A percentile compares a stretch with the other conserved stretches of the same genome.
Evolutionary conservation across 1,284 basidiomycete genomes (phyloP).

Genomic region (Malassezia globosa): DNA sequence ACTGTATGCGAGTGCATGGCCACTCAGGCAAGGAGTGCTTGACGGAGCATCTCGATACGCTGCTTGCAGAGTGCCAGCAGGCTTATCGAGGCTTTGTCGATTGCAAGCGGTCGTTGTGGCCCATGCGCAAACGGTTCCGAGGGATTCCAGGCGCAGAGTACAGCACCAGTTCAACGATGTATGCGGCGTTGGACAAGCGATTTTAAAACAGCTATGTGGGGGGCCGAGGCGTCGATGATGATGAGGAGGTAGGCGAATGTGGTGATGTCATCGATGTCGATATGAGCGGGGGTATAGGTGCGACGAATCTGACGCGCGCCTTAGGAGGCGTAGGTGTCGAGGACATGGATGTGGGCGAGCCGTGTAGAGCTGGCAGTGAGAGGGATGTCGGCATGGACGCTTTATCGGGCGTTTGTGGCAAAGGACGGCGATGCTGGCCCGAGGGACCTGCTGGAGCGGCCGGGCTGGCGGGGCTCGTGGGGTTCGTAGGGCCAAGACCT

Average conservation of each 20-base stretch:
- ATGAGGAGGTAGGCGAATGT: background rate
- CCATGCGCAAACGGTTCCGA: constrained; percentile 18
- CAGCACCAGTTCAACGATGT: constrained; percentile 11
- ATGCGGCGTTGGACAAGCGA: constrained; percentile 14
- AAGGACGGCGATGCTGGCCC: too few species aligned
- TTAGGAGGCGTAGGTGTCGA: background rate
- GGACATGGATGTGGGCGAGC: background rate
- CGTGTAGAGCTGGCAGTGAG: too few species aligned
- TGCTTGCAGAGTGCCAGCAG: constrained; percentile 15
- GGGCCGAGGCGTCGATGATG: too few species aligned
- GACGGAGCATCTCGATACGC: constrained; percentile 3
- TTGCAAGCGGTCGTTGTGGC: constrained; percentile 17
- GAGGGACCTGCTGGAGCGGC: too few species aligned
- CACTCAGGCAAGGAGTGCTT: constrained; percentile 15
- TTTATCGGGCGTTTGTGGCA: too few species aligned
- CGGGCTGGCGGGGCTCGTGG: too few species aligned
- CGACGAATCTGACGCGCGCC: background rate
- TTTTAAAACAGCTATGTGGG: too few species aligned
- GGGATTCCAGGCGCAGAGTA: constrained; percentile 16
- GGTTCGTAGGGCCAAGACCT: too few species aligned
- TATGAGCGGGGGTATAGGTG: constrained; percentile 1
- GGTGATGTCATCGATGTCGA: too few species aligned
- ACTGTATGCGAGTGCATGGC: constrained; percentile 11
- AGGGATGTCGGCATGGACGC: too few species aligned
- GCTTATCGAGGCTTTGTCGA: constrained; percentile 14